Base-by-base conservation (phyloP, 768 basidiomycete species). In the Xerocomellus amylosporus region DNA sequence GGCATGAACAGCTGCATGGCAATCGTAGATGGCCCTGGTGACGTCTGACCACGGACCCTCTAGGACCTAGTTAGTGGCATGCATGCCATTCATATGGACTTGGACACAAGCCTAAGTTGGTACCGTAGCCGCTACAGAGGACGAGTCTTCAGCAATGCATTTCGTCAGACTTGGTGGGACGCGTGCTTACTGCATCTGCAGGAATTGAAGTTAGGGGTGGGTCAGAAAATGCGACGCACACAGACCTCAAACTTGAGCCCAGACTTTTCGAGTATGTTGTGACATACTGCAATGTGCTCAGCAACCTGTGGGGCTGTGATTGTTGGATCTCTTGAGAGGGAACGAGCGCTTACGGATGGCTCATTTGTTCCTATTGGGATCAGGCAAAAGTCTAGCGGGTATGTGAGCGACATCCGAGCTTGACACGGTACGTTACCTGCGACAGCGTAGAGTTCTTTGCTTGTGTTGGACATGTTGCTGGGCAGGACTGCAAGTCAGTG, bases 21-120 rank as follows among this genome's bases (percentile, higher is more conserved):
- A 97, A 56, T 88, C 90, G 59, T 93, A 90, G 58, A 98, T 97
- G 2, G 87, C 92, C 61, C 87, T 77, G 54, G 81, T 86, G 38
- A 98, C 96, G 47, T 83, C 75, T 22, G 80, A 77, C 93, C 92
- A 98, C 0, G 90, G 87, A 5, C 94, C 93, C 71, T 95, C 90
- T 73, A 44, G 5, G 49, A 28, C 10, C 12, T 24, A 34, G 33
- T 64, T n/a, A 58, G 41, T 33, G 31, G 31, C 8, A 22, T 30
- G 36, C 30, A 22, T 15, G 37, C 47, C 10, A 36, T 40, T 17
- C 31, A 15, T 39, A 51, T 19, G 43, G 17, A 40, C 30, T 19
- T 34, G 30, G 7, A 49, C 19, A 64, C 73, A 41, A 60, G 80
- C 90, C 92, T 38, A 96, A 64, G 67, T 96, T 96, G 1, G 95